Evolutionary conservation across 1,284 basidiomycete genomes (phyloP).

Genomic region (Ceratobasidium papillatum): DNA sequence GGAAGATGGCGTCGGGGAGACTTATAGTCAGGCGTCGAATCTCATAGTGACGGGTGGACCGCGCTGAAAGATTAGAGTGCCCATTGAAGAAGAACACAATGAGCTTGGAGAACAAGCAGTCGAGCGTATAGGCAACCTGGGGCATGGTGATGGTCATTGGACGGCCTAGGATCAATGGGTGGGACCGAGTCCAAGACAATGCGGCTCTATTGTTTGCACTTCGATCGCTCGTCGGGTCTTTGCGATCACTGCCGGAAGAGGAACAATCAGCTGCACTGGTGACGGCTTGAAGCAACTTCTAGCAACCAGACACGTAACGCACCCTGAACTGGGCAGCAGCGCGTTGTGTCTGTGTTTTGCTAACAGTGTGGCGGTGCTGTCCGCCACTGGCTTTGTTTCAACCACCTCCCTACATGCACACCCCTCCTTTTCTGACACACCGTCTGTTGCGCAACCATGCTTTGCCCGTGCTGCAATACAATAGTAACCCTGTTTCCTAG

Average conservation of each 20-base stretch:
- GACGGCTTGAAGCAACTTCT: slow-evolving; percentile 1
- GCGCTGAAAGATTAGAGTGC: slow-evolving; percentile 20
- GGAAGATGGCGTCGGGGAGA: background rate
- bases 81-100: slow-evolving; percentile 28
- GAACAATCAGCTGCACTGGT: slow-evolving; percentile 26
- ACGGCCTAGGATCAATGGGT: slow-evolving; percentile 18
- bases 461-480: background rate
- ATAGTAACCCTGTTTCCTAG: background rate
- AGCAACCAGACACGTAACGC: background rate
- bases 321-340: background rate
- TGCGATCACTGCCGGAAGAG: background rate
- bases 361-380: slow-evolving; percentile 9
- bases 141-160: slow-evolving; percentile 26
- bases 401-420: slow-evolving; percentile 32
- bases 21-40: slow-evolving; percentile 21
- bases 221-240: no score
- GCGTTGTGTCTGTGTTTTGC: no score
- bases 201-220: slow-evolving; percentile 28
- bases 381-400: slow-evolving; percentile 18
- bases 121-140: background rate
- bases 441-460: background rate
- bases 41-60: slow-evolving; percentile 12
- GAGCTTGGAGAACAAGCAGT: slow-evolving; percentile 10
- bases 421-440: background rate
- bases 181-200: slow-evolving; percentile 12